Base-by-base conservation (phyloP, 805 yeast species). In the Yarrowia deformans region DNA sequence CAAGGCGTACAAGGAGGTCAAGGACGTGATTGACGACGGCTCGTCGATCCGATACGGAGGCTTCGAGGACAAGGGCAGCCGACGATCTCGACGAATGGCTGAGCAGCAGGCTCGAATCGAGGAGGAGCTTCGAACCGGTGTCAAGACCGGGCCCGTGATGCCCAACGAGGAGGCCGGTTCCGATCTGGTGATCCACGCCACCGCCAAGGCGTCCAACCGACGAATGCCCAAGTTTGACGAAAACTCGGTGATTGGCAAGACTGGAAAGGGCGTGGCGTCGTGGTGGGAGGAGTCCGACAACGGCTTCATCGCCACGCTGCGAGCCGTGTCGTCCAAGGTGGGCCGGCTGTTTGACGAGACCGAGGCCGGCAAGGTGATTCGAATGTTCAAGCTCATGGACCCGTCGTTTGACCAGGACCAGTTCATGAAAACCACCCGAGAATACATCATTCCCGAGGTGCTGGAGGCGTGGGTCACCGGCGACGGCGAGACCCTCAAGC, bases 341-440 rank as follows among this genome's bases (percentile, higher is more conserved):
- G 89, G 95, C 64, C 92, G 97, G 7, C 88, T 93, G 76, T 93
- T 93, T 76, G 95, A 95, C 49, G 99, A 95, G 81, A 95, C 98
- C 45, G 99, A 95, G 81, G 88, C 91, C 72, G 98, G 97, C 29
- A 90, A 90, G 79, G 99, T 93, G n/a, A 83, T 90, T 72, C 88
- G 90, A 73, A 87, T 89, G 76, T 91, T 95, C 82, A 90, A 87
- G 80, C 85, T 87, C 77, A 88, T 94, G 85, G 99, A 95, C 80
- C 97, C 98, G 67, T 82, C 86, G 48, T 95, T 95, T 83, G 88
- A 87, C 72, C 84, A 86, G 74, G 94, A 91, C 70, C 86, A 84
- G 70, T 93, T 95, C 82, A 85, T 89, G 72, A 87, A 84, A 73
- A 93, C 94, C 70, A 84, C 94, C 75, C 89, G 98, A 78, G 94